Base-by-base conservation (phyloP, 2,329 filamentous ascomycete genomes). In the Grosmannia penicillata region DNA sequence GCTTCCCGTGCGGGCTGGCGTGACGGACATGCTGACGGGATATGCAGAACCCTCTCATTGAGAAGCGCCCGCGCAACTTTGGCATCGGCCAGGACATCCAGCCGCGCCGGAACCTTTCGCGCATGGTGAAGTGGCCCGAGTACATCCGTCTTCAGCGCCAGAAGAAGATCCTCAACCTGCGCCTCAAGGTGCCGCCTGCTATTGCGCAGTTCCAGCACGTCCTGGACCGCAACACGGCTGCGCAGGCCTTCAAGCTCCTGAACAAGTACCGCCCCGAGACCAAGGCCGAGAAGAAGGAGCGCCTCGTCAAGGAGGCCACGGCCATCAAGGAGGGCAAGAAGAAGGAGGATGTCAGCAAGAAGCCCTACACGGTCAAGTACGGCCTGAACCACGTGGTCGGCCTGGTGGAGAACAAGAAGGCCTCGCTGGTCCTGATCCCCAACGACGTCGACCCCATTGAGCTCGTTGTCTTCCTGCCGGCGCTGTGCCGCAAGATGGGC, bases 251-350 rank as follows among this genome's bases (percentile, higher is more conserved):
- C 77, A 96, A 96, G 78, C 81, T 98, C 61, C 83, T 98, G 61
- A 93, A 94, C 83, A 98, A 98, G 78, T 98, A 98, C 82, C 86
- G 89, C 57, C 91, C 91, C 53, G 91, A 98, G 78, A 93, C 84
- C 66, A 96, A 95, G 80, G 71, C 74, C 56, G 89, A 96, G 81
- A 98, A 98, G 85, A 98, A 96, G 80, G 93, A 98, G 75, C 86
- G 91, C 70, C 75, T 98, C 51, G 78, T 83, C 64, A 86, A 94
- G 77, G 91, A 98, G 78, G 91, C 93, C 50, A 94, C 87, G 56
- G 93, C 91, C 58, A 78, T 98, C 63, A 79, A 86, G 63, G 87
- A 96, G 68, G 91, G 93, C 66, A 95, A 96, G 83, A 98, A 96
- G 83, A 96, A 96, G 83, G 93, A 98, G 77, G 87, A 94, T 58